Conservation (phyloP, 2,329 filamentous ascomycete genomes). For the Orbilia javanica region DNA sequence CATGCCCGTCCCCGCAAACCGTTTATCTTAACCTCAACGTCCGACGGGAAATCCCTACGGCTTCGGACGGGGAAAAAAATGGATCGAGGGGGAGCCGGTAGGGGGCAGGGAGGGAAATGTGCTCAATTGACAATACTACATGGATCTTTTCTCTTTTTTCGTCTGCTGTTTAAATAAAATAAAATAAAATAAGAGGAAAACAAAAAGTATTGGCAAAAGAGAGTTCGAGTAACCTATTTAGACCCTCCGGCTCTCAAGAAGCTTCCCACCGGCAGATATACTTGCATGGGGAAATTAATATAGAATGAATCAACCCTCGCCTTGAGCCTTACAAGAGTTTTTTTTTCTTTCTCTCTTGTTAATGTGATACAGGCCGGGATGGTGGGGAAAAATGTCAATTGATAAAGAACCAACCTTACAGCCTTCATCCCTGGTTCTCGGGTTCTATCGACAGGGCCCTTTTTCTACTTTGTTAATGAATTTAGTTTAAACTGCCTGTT, state of each 20-base stretch:
- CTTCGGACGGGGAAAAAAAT: constrained; percentile 10
- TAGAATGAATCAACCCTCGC: not conserved
- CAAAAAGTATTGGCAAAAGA: not conserved
- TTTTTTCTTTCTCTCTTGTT: too few relatives aligned
- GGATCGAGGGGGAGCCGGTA: not conserved
- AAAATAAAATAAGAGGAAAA: too few relatives aligned
- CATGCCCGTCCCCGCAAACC: not conserved
- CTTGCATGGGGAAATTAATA: constrained; percentile 11
- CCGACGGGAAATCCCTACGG: not conserved
- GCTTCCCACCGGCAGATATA: constrained; percentile 3
- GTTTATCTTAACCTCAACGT: not conserved
- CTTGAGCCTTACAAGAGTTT: constrained; percentile 17
- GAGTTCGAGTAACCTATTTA: not conserved
- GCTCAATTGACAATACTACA: constrained; percentile 8
- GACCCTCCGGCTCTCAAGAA: not conserved
- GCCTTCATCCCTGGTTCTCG: constrained; percentile 37
- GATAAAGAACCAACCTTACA: constrained; percentile 8
- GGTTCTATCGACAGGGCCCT: constrained; percentile 25
- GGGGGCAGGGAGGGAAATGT: not conserved
- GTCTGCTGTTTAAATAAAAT: constrained; percentile 21
- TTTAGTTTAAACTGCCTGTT: not conserved
- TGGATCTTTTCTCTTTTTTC: not conserved
- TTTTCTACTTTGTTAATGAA: too few relatives aligned
- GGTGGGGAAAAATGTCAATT: not conserved
- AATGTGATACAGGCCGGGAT: constrained; percentile 34